Evolutionary conservation across 768 basidiomycete species (phyloP).

Genomic region (Brasilioporus rufonigricans): DNA sequence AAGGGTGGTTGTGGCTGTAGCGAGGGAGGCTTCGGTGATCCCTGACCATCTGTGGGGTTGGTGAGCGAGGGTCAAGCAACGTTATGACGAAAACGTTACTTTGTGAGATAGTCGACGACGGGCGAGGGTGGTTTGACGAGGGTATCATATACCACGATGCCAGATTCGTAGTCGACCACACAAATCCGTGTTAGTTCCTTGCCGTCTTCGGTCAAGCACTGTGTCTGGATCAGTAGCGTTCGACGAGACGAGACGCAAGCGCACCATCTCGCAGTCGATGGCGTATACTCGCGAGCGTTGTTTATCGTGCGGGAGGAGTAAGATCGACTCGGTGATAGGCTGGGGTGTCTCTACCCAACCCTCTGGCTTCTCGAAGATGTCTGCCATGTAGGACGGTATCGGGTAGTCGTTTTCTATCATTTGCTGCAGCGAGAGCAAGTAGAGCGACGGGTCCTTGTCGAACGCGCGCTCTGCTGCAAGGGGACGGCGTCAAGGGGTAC

Average conservation of each 20-base stretch:
- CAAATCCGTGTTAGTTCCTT: constrained; percentile 87
- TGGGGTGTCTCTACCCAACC: constrained; percentile 87
- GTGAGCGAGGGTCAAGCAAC: background rate
- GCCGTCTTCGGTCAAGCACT: constrained; percentile 90
- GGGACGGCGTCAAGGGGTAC: constrained; percentile 6
- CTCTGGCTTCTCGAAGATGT: constrained; percentile 56
- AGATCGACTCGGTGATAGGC: constrained; percentile 29
- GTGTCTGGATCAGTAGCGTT: background rate
- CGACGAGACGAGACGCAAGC: constrained; percentile 14
- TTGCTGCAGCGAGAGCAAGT: constrained; percentile 73
- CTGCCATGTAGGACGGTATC: constrained; percentile 79
- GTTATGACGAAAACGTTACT: constrained; percentile 40
- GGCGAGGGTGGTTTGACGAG: constrained; percentile 86
- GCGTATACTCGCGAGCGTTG: constrained; percentile 63
- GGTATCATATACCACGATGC: constrained; percentile 78
- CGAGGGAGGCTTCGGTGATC: constrained; percentile 75
- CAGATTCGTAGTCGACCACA: constrained; percentile 73
- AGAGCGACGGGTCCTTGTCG: constrained; percentile 64
- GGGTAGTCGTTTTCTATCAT: constrained; percentile 97
- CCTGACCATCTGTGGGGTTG: constrained; percentile 74
- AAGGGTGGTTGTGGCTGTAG: constrained; percentile 71
- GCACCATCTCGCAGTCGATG: constrained; percentile 96
- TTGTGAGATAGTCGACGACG: constrained; percentile 89
- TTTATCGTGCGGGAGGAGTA: constrained; percentile 31
- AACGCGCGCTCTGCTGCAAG: constrained; percentile 55